phyloP scores from a whole-genome alignment of 148 eudicot genomes.

The Vaccinium macrocarpon region DNA sequence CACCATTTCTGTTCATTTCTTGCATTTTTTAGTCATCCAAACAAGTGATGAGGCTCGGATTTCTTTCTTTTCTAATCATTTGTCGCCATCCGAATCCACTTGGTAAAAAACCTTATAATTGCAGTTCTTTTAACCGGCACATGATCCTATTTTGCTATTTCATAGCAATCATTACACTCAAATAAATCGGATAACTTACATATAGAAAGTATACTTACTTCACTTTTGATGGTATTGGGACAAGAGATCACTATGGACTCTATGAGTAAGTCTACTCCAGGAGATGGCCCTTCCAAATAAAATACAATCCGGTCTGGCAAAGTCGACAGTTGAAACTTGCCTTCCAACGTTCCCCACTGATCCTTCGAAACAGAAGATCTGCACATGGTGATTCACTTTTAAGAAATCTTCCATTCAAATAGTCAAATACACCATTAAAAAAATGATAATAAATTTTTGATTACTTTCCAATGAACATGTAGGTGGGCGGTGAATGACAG shows the following conservation, averaged over 20 bases:
- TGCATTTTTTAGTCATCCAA: background rate
- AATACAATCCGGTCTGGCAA: slow-evolving; percentile 54
- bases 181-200: background rate
- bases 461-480: slow-evolving; percentile 61
- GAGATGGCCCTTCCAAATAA: slow-evolving; percentile 80
- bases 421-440: background rate
- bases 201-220: slow-evolving; percentile 22
- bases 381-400: slow-evolving; percentile 5
- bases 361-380: slow-evolving; percentile 53
- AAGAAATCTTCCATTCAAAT: background rate
- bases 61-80: background rate
- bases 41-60: background rate
- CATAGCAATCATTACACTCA: background rate
- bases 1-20: background rate
- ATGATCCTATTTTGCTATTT: background rate
- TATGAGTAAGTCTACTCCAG: slow-evolving; percentile 71
- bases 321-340: slow-evolving; percentile 51
- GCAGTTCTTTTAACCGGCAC: background rate
- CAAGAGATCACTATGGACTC: slow-evolving; percentile 56
- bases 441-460: slow-evolving; percentile 1
- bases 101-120: background rate
- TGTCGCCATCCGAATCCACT: background rate
- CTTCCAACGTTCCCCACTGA: slow-evolving; percentile 64
- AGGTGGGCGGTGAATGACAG: slow-evolving; percentile 38
- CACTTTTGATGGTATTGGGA: slow-evolving; percentile 23